Base-by-base conservation (phyloP, 371 early-diverging fungal species). In the Amoeboaphelidium occidentale region DNA sequence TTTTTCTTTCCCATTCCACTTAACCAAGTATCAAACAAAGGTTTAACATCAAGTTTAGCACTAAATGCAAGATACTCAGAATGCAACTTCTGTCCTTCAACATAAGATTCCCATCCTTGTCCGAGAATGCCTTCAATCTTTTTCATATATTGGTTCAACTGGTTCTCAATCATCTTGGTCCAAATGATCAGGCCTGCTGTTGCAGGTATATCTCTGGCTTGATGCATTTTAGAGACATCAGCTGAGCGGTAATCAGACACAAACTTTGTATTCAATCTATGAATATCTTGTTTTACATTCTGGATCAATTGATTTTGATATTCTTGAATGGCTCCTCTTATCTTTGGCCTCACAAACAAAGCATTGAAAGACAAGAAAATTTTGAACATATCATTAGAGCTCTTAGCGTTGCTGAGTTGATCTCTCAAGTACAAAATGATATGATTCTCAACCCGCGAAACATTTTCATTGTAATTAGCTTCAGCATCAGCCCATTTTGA, bases 361-460 rank as follows among this genome's bases (percentile, higher is more conserved):
- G 93, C 92, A 59, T 96, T 94, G 74, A 94, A 97, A 60, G 94
- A 93, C 26, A 87, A 85, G 58, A 97, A 96, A 3, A 93, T 90
- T 23, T 94, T 75, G 68, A 97, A 94, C 98, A 97, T 97, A 59
- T 96, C 96, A 49, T 82, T 84, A 2, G 98, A 93, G 54, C 84
- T 97, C 63, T 84, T 85, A 48, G 89, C 85, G 2, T 83, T 81
- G 27, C 84, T 92, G 45, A 97, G 71, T 27, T 87, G 73, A 64
- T 92, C 92, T 23, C 94, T 77, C 39, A 97, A 73, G 21, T 79
- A 74, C 10, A 83, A 75, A 54, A 97, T 94, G 55, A 96, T 91
- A 58, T 90, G 88, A 63, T 89, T 90, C 60, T 97, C 98, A 2
- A 97, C 89, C 10, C 85, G 73, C 20, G 88, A 71, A 21, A 97